These are phyloP conservation scores for Hygrocybe punicea DNA, from an alignment of 768 basidiomycete species.

Conservation along the genomic window DNA sequence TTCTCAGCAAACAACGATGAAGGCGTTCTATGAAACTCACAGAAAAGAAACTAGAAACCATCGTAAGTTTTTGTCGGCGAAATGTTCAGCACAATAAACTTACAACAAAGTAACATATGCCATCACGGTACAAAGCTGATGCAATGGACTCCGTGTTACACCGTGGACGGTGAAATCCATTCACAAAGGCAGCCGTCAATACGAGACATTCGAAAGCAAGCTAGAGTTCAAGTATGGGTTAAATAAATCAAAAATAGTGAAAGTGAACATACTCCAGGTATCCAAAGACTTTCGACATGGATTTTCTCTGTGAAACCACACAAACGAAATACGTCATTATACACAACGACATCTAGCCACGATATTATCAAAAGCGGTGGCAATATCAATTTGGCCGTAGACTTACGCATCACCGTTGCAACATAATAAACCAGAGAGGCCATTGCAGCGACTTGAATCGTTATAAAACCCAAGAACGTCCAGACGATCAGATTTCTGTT, in stretches of 20 bases:
- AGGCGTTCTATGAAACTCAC: neutral
- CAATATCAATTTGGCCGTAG: neutral
- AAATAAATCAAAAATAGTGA: neutral
- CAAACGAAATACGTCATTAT: neutral
- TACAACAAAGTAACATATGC: slow-evolving; percentile 1
- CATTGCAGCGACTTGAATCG: neutral
- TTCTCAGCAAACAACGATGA: neutral
- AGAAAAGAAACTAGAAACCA: neutral
- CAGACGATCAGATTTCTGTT: neutral
- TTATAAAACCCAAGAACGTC: slow-evolving; percentile 1
- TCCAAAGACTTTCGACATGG: neutral
- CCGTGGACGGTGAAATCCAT: slow-evolving; percentile 3
- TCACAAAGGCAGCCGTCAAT: neutral
- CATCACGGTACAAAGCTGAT: neutral
- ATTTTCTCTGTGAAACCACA: neutral
- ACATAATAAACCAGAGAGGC: neutral
- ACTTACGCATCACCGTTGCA: neutral
- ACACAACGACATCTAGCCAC: neutral
- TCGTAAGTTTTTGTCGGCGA: neutral
- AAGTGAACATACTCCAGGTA: neutral
- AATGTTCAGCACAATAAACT: neutral
- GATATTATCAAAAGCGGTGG: neutral
- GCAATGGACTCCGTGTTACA: neutral
- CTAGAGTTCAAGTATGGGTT: neutral
- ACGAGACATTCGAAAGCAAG: slow-evolving; percentile 2